phyloP scores from a whole-genome alignment of 768 basidiomycete genomes.

The Leucosporidium scottii region DNA sequence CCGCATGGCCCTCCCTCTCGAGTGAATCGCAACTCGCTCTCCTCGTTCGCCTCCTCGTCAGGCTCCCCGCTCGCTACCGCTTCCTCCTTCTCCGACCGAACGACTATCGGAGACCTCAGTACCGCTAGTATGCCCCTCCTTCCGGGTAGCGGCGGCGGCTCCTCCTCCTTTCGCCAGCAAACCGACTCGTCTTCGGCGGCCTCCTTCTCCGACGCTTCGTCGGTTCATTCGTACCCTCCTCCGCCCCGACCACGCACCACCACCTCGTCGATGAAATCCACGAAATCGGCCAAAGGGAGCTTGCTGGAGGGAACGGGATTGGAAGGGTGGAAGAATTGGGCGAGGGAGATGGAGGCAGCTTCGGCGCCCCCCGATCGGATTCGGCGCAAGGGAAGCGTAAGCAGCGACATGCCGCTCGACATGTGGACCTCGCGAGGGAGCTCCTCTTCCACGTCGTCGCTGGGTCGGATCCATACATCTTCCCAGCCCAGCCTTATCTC shows the following conservation, averaged over 20 bases:
- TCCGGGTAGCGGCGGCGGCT: neutral
- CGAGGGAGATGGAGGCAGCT: constrained; percentile 11
- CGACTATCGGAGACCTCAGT: constrained; percentile 19
- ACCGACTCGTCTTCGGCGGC: constrained; percentile 9
- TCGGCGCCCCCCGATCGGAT: too few species aligned
- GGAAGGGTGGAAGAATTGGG: constrained; percentile 2
- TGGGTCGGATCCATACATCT: too few species aligned
- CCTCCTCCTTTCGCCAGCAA: constrained; percentile 2
- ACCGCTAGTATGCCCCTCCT: constrained; percentile 22
- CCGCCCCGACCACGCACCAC: constrained; percentile 13
- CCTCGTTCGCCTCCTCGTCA: neutral
- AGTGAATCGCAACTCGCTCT: neutral
- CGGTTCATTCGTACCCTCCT: constrained; percentile 28
- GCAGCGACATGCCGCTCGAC: too few species aligned
- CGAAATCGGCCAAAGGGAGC: neutral
- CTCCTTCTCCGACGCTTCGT: constrained; percentile 15
- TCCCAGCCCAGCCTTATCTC: too few species aligned
- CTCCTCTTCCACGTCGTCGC: too few species aligned
- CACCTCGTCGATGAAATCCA: neutral
- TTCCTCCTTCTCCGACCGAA: constrained; percentile 16
- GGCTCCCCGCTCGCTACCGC: constrained; percentile 15
- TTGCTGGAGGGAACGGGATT: neutral
- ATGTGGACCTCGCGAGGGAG: too few species aligned
- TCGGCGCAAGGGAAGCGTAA: too few species aligned
- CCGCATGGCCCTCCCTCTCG: neutral